These are phyloP conservation scores for Mycena sanguinolenta DNA, from an alignment of 768 basidiomycete genomes.

Conservation along the genomic window DNA sequence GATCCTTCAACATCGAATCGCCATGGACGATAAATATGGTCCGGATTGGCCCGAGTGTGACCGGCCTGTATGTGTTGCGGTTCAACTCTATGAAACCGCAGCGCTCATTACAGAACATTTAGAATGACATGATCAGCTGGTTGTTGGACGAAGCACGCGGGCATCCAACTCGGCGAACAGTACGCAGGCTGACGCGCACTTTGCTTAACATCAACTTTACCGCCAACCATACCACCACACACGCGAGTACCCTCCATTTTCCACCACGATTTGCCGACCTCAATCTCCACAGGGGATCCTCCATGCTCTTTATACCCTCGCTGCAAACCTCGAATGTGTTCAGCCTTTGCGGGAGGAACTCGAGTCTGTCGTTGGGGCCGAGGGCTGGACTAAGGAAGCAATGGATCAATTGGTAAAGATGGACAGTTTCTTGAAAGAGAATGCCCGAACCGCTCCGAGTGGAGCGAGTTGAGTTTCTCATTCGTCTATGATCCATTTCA, in stretches of 20 bases:
- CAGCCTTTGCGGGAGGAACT: constrained; percentile 48
- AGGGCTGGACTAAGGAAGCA: constrained; percentile 47
- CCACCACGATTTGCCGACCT: no score
- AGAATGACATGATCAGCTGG: constrained; percentile 56
- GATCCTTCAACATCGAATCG: constrained; percentile 22
- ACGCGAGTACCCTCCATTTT: background rate
- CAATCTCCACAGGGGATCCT: constrained; percentile 18
- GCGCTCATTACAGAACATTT: constrained; percentile 10
- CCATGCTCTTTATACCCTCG: constrained; percentile 44
- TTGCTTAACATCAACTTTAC: constrained; percentile 44
- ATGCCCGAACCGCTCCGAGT: constrained; percentile 41
- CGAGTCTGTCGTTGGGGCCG: constrained; percentile 39
- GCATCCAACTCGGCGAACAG: constrained; percentile 9
- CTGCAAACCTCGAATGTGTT: constrained; percentile 43
- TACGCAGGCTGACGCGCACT: constrained; percentile 26
- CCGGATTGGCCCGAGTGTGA: constrained; percentile 25
- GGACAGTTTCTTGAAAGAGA: constrained; percentile 53
- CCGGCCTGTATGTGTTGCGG: constrained; percentile 13
- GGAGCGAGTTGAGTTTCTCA: constrained; percentile 9
- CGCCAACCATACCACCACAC: constrained; percentile 33
- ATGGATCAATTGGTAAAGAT: constrained; percentile 46
- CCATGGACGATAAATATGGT: constrained; percentile 34
- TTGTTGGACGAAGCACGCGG: constrained; percentile 42
- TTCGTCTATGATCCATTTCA: background rate
- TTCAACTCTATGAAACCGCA: background rate